Evolutionary conservation across 495 filamentous ascomycete species (phyloP), one percentile per base, ranked within the genome.

Genomic region (Parachaetomium inaequale): DNA sequence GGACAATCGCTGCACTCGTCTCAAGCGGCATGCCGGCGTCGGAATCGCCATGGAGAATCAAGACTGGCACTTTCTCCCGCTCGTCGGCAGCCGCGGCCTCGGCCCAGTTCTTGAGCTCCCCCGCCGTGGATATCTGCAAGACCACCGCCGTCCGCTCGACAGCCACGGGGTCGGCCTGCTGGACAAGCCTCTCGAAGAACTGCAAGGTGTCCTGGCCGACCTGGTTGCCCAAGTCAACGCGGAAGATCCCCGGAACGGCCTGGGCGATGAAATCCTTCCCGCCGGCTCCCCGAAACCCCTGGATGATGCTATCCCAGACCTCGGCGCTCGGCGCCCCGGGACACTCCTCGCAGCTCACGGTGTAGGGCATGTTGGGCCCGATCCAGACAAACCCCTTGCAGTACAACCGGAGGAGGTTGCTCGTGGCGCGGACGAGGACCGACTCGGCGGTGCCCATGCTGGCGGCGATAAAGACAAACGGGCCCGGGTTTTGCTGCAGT

Each of bases 381-480:
- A 68, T 3, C 58, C 63, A 68, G 32, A 68, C 40, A 15, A 68
- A 65, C 0, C 66, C 66, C 56, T 34, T 54, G 62, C 65, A 67
- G 28, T 34, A 8, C 17, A 23, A 36, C 4, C 43, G 43, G 23
- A 63, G 21, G 21, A 54, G 43, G 17, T 19, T 1, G 21, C 51
- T 59, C 0, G 55, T 43, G 7, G 10, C 10, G 28, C 38, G 55
- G 3, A 56, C 70, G 2, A 70, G 64, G 3, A 70, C 43, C 4
- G 58, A 57, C 58, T 72, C 69, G 14, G 25, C 53, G n/a, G 46
- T 21, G 14, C 71, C 69, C 71, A 72, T 70, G 63, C 67, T 70
- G 3, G 67, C 59, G 11, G 54, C 65, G 2, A 72, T 43, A 21
- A 70, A 64, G 21, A 68, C 63, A 15, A 74, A 70, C 0, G 54